Conservation (phyloP, 2,329 filamentous ascomycete species). For the Didymella sp. region DNA sequence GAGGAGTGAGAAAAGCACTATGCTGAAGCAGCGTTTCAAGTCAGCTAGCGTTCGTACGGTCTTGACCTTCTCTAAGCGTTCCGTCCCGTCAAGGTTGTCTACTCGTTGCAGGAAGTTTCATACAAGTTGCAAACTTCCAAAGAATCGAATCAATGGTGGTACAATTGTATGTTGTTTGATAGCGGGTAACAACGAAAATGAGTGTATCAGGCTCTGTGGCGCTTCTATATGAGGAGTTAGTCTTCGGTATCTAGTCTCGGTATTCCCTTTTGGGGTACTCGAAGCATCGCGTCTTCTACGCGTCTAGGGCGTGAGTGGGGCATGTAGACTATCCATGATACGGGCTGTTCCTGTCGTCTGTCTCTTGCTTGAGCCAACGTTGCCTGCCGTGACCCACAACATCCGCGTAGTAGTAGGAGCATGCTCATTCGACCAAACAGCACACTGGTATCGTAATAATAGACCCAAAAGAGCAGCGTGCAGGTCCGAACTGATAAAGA, state of each 20-base stretch:
- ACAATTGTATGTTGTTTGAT: too few species aligned
- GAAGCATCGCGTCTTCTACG: constrained; percentile 7
- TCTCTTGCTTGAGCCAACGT: constrained; percentile 16
- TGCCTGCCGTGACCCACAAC: constrained; percentile 1
- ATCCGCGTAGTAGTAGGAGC: neutral
- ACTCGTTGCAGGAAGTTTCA: too few species aligned
- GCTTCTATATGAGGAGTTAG: neutral
- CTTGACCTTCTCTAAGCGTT: too few species aligned
- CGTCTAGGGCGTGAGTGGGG: constrained; percentile 19
- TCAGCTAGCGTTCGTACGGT: too few species aligned
- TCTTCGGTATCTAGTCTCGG: too few species aligned
- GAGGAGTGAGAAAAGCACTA: too few species aligned
- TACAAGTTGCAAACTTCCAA: too few species aligned
- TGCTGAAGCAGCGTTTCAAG: too few species aligned
- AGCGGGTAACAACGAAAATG: too few species aligned
- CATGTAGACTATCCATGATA: constrained; percentile 3
- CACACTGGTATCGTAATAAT: neutral
- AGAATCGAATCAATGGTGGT: too few species aligned
- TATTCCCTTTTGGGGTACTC: neutral
- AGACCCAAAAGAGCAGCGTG: neutral
- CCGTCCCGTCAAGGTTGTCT: too few species aligned
- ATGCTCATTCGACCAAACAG: neutral
- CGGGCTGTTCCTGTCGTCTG: constrained; percentile 6
- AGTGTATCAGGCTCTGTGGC: neutral
- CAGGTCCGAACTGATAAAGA: neutral